A percentile compares a stretch with the other conserved stretches of the same genome.
Evolutionary conservation across 352 stramenopile species (phyloP).

Genomic region (Pythium guiyangense): DNA sequence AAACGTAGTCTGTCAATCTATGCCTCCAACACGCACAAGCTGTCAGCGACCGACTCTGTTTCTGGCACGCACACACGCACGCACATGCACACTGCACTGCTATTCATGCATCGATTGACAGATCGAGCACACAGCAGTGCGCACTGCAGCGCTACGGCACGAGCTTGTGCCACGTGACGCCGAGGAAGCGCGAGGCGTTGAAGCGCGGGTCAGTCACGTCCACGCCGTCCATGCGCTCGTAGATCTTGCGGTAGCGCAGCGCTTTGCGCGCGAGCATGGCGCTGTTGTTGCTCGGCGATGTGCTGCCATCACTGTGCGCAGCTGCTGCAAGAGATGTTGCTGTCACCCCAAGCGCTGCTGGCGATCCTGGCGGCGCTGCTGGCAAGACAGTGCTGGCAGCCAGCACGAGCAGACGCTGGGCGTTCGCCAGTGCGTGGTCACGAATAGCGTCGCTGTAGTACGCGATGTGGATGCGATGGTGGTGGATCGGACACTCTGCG

Average conservation of each 20-base stretch:
- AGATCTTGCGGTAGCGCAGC: conserved; percentile 12
- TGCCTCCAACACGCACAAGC: no score
- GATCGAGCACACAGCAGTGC: no score
- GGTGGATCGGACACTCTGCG: background rate
- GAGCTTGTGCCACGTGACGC: conserved; percentile 8
- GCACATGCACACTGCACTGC: no score
- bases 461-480: conserved; percentile 12
- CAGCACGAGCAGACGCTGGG: conserved; percentile 5
- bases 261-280: conserved; percentile 32
- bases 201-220: conserved; percentile 10
- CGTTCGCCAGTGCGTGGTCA: conserved; percentile 8
- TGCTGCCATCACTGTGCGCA: background rate
- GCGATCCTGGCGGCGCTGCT: background rate
- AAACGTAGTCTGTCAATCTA: no score
- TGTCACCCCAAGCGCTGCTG: no score
- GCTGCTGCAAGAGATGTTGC: no score
- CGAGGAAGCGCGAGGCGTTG: conserved; percentile 10
- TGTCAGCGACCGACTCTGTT: no score
- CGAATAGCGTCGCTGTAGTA: conserved; percentile 14
- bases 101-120: no score
- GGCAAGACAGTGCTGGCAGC: background rate
- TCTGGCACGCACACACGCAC: no score
- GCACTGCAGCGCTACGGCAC: background rate
- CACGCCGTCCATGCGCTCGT: conserved; percentile 13
- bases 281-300: conserved; percentile 9